Conservation (phyloP, 805 yeast species). For the Saccharomycopsis microspora region DNA sequence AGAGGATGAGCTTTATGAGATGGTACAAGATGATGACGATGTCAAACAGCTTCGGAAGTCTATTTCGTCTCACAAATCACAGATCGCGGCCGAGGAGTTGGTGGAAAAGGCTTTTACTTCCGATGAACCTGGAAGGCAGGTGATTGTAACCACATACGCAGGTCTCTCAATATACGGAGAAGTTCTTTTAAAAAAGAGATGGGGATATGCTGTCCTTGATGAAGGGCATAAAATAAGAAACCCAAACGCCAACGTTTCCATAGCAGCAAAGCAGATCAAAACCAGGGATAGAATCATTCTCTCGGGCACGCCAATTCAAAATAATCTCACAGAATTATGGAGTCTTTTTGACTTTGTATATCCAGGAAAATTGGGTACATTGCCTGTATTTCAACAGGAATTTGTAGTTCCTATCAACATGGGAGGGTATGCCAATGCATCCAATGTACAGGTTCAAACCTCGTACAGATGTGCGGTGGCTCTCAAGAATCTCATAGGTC, state of each 20-base stretch:
- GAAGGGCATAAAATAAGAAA: conserved; percentile 97
- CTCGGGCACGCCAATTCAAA: conserved; percentile 96
- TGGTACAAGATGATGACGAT: conserved; percentile 35
- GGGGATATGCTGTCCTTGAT: conserved; percentile 89
- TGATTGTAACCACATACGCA: conserved; percentile 83
- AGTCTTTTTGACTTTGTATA: conserved; percentile 88
- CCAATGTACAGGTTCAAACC: conserved; percentile 90
- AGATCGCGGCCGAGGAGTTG: conserved; percentile 33
- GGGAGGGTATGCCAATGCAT: conserved; percentile 98
- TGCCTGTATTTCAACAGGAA: conserved; percentile 89
- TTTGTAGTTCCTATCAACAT: conserved; percentile 86
- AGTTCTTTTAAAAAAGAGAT: conserved; percentile 48
- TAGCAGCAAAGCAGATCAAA: conserved; percentile 72
- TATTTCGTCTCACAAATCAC: conserved; percentile 21
- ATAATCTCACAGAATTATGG: conserved; percentile 88
- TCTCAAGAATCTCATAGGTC: conserved; percentile 77
- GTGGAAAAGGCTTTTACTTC: conserved; percentile 25
- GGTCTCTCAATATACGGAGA: conserved; percentile 65
- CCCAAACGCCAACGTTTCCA: conserved; percentile 81
- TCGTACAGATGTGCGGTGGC: conserved; percentile 95
- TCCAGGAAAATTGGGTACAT: conserved; percentile 89
- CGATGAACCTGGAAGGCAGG: conserved; percentile 46
- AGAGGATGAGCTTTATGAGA: conserved; percentile 28
- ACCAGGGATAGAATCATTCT: conserved; percentile 80
- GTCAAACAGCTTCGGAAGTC: conserved; percentile 21